Evolutionary conservation across 805 yeast genomes (phyloP).

Genomic region (Nakazawaea wickerhamii): DNA sequence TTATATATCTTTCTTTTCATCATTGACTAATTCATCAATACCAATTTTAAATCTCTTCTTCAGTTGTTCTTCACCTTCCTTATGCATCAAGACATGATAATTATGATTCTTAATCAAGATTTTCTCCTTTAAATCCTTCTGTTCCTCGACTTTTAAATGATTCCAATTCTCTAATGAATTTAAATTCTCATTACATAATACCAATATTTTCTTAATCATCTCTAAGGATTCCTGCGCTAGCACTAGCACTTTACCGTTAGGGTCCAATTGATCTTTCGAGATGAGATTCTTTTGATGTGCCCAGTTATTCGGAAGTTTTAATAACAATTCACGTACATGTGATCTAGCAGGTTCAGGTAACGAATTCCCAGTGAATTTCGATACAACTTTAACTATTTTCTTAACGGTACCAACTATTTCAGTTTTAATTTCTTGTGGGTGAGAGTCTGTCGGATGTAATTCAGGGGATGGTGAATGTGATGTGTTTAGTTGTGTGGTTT

Average conservation of each 20-base stretch:
- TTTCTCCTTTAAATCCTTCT: slow-evolving; percentile 13
- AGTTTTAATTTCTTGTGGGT: slow-evolving; percentile 50
- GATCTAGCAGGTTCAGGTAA: slow-evolving; percentile 74
- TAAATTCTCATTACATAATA: slow-evolving; percentile 79
- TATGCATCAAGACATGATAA: not conserved
- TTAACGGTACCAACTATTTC: slow-evolving; percentile 88
- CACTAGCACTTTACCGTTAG: slow-evolving; percentile 69
- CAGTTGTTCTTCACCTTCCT: not conserved
- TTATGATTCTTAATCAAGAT: slow-evolving; percentile 14
- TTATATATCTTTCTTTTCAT: not conserved
- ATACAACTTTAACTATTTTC: slow-evolving; percentile 79
- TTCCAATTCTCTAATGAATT: slow-evolving; percentile 83
- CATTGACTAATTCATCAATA: slow-evolving; percentile 10
- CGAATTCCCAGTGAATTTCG: slow-evolving; percentile 75
- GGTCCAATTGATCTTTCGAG: slow-evolving; percentile 27
- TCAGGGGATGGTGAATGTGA: slow-evolving; percentile 10
- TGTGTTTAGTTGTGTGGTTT: slow-evolving; percentile 3
- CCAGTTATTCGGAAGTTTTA: slow-evolving; percentile 74
- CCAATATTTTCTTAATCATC: slow-evolving; percentile 77
- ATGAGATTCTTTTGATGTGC: slow-evolving; percentile 28
- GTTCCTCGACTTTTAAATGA: slow-evolving; percentile 9
- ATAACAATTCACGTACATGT: slow-evolving; percentile 71
- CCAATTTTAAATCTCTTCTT: slow-evolving; percentile 11
- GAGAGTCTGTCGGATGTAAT: not conserved
- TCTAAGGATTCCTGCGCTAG: slow-evolving; percentile 87